These are phyloP conservation scores for Epipyxis sp. DNA, from an alignment of 108 stramenopile species.

Conservation along the genomic window DNA sequence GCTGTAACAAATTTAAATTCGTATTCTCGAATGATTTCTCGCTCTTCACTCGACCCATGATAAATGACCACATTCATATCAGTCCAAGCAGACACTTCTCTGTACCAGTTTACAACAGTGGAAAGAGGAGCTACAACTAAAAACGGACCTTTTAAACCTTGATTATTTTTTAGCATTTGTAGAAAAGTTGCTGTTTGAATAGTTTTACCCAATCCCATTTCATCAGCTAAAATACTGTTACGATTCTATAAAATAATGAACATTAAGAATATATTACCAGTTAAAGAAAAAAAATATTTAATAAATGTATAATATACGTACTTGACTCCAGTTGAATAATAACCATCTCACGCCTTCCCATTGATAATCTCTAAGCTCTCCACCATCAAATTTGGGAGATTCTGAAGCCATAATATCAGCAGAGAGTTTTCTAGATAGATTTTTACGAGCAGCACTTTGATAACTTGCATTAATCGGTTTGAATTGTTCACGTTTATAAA, in stretches of 20 bases:
- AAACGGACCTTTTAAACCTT: conserved; percentile 64
- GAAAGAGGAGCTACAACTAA: conserved; percentile 86
- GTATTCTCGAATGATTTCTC: conserved; percentile 67
- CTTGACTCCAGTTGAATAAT: conserved; percentile 84
- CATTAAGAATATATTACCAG: too few relatives aligned
- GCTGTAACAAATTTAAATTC: conserved; percentile 67
- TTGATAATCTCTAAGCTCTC: conserved; percentile 84
- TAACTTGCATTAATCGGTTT: neutral
- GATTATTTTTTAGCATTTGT: conserved; percentile 61
- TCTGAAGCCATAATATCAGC: neutral
- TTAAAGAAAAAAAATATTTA: too few relatives aligned
- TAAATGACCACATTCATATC: conserved; percentile 90
- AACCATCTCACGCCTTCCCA: conserved; percentile 95
- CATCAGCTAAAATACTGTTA: conserved; percentile 93
- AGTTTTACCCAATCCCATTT: conserved; percentile 76
- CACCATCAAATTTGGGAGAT: conserved; percentile 43
- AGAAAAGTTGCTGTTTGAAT: conserved; percentile 74
- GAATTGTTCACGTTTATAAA: conserved; percentile 6
- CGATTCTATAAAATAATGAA: too few relatives aligned
- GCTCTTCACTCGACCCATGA: conserved; percentile 74
- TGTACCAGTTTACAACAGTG: conserved; percentile 79
- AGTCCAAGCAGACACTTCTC: conserved; percentile 83
- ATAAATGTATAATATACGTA: too few relatives aligned
- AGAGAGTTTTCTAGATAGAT: neutral
- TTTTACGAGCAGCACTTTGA: neutral